Evolutionary conservation across 2,329 filamentous ascomycete species (phyloP).

Genomic region (Monosporascus cannonballus): DNA sequence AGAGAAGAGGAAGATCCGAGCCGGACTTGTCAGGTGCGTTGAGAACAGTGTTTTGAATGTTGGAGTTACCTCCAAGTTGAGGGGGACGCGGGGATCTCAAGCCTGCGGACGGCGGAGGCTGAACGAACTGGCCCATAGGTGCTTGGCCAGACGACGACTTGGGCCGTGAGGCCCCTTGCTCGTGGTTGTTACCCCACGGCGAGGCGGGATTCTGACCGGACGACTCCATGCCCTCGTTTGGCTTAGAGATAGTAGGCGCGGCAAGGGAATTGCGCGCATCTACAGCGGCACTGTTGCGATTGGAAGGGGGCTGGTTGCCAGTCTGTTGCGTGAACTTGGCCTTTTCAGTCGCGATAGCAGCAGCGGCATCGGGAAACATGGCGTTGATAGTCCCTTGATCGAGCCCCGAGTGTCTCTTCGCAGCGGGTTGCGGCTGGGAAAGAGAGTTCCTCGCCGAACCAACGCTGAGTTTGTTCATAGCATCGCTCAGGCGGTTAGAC

Average conservation of each 20-base stretch:
- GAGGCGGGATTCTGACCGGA: constrained; percentile 65
- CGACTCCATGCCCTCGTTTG: constrained; percentile 54
- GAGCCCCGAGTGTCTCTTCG: constrained; percentile 91
- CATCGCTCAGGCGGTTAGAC: constrained; percentile 91
- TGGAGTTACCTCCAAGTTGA: constrained; percentile 58
- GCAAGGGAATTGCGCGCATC: constrained; percentile 71
- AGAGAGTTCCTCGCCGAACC: constrained; percentile 84
- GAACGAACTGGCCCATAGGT: constrained; percentile 91
- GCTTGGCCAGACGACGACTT: constrained; percentile 75
- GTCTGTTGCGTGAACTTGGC: constrained; percentile 96
- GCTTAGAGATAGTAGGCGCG: constrained; percentile 67
- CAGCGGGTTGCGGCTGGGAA: constrained; percentile 68
- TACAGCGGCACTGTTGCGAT: constrained; percentile 81
- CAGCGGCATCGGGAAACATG: constrained; percentile 98
- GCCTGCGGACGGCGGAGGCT: constrained; percentile 68
- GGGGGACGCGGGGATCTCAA: constrained; percentile 74
- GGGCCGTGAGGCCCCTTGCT: constrained; percentile 52
- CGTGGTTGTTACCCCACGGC: constrained; percentile 64
- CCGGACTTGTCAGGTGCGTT: constrained; percentile 62
- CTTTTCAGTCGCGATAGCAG: constrained; percentile 97
- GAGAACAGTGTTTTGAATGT: constrained; percentile 79
- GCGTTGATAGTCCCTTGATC: constrained; percentile 91
- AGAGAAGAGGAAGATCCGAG: constrained; percentile 75
- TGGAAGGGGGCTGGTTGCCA: constrained; percentile 81
- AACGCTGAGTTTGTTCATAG: constrained; percentile 90